A percentile compares a stretch with the other conserved stretches of the same genome.
Conservation (phyloP, 352 stramenopile species). For the Phytophthora uliginosa region DNA sequence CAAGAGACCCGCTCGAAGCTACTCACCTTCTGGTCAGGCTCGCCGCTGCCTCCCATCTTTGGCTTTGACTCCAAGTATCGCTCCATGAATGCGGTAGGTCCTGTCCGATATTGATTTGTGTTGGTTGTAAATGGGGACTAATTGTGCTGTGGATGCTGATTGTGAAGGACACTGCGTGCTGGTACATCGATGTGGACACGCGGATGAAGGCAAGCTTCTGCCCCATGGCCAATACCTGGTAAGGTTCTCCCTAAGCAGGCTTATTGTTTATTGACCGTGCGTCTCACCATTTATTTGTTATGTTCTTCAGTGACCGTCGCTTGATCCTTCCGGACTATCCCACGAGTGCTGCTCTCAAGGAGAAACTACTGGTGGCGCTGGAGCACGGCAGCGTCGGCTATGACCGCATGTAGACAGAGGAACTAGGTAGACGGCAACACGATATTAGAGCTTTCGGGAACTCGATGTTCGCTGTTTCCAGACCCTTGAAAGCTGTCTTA, state of each 20-base stretch:
- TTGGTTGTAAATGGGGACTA: slow-evolving; percentile 3
- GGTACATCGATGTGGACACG: slow-evolving; percentile 79
- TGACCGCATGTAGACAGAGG: slow-evolving; percentile 72
- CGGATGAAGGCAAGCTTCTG: slow-evolving; percentile 55
- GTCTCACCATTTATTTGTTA: slow-evolving; percentile 23
- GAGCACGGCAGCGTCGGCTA: slow-evolving; percentile 76
- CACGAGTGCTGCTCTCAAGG: slow-evolving; percentile 53
- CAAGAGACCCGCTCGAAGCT: slow-evolving; percentile 61
- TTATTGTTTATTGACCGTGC: background rate
- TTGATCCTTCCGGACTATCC: slow-evolving; percentile 79
- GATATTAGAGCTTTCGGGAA: slow-evolving; percentile 38
- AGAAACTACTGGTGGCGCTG: slow-evolving; percentile 74
- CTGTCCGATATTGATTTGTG: background rate
- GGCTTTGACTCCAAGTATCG: slow-evolving; percentile 71
- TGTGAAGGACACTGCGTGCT: slow-evolving; percentile 61
- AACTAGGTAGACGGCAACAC: slow-evolving; percentile 10
- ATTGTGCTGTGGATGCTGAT: slow-evolving; percentile 6
- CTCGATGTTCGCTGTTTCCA: slow-evolving; percentile 10
- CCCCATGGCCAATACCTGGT: slow-evolving; percentile 85
- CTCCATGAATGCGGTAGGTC: slow-evolving; percentile 63
- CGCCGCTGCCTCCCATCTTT: slow-evolving; percentile 72
- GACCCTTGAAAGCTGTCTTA: too few species aligned
- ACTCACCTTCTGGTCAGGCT: slow-evolving; percentile 86
- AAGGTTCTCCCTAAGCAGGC: slow-evolving; percentile 9
- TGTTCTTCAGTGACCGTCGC: slow-evolving; percentile 62